Evolutionary conservation across 768 basidiomycete species (phyloP).

Genomic region (Panaeolus papilionaceus): DNA sequence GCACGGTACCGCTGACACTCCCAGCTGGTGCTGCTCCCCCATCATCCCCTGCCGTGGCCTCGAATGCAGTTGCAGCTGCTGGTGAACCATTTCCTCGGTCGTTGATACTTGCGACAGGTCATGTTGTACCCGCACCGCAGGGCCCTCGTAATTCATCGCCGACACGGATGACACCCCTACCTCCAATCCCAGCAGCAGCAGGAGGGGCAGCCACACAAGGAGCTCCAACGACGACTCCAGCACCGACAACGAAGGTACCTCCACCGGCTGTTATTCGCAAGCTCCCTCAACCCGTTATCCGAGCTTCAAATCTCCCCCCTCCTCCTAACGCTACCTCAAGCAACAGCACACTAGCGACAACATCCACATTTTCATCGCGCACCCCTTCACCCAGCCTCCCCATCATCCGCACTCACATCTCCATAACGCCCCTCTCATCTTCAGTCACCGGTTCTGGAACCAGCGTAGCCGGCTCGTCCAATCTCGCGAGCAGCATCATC

Average conservation of each 20-base stretch:
- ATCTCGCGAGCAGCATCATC: neutral
- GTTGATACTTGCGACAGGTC: neutral
- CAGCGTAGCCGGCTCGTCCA: neutral
- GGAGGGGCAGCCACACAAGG: neutral
- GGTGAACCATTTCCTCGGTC: neutral
- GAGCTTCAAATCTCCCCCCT: neutral
- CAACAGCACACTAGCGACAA: neutral
- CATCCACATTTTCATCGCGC: neutral
- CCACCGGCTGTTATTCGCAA: neutral
- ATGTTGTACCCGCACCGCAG: neutral
- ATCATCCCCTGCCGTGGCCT: neutral
- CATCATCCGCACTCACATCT: neutral
- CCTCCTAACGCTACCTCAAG: neutral
- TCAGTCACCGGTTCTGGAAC: neutral
- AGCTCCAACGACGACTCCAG: neutral
- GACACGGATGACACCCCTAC: neutral
- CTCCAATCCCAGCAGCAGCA: neutral
- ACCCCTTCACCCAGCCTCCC: neutral
- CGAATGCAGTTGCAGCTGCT: neutral
- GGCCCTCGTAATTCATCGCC: neutral
- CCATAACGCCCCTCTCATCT: neutral
- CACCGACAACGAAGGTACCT: neutral
- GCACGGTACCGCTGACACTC: neutral
- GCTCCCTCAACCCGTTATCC: slow-evolving; percentile 7
- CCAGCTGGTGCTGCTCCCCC: slow-evolving; percentile 8